Percentiles rank a stretch among this genome's conserved stretches.
These are phyloP conservation scores for Populus pruinosa DNA, from an alignment of 345 rosid species.

Conservation along the genomic window DNA sequence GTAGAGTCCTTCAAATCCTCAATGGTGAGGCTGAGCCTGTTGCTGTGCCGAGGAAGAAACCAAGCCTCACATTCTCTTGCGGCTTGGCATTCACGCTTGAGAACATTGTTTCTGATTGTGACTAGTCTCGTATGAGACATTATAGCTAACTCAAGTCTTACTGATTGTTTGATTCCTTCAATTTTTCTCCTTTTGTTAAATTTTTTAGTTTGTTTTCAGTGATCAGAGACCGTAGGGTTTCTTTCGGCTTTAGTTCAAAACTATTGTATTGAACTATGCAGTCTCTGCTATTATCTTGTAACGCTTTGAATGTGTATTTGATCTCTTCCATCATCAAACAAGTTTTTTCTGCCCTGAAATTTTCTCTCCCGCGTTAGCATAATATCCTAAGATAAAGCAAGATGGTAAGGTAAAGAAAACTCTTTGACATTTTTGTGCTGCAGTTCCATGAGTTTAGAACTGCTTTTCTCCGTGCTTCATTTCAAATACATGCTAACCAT, in stretches of 20 bases:
- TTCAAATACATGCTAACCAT: not conserved
- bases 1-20: slow-evolving; percentile 82
- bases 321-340: not conserved
- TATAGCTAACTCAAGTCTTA: slow-evolving; percentile 4
- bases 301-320: not conserved
- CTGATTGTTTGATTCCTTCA: slow-evolving; percentile 41
- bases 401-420: not conserved
- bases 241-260: slow-evolving; percentile 51
- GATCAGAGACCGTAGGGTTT: slow-evolving; percentile 16
- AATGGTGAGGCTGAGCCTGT: slow-evolving; percentile 57
- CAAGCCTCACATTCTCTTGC: slow-evolving; percentile 67
- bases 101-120: slow-evolving; percentile 73
- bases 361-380: not conserved
- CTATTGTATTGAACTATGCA: slow-evolving; percentile 51
- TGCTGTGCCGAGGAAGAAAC: slow-evolving; percentile 65
- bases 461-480: not conserved
- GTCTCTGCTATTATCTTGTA: slow-evolving; percentile 20
- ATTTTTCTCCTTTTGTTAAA: not conserved
- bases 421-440: not conserved
- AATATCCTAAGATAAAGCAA: not conserved
- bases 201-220: slow-evolving; percentile 11
- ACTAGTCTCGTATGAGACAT: slow-evolving; percentile 19
- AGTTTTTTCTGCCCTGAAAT: not conserved
- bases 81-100: slow-evolving; percentile 57
- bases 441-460: not conserved